These are phyloP conservation scores for Populus hybrid DNA, from an alignment of 441 rosid species.

Conservation along the genomic window DNA sequence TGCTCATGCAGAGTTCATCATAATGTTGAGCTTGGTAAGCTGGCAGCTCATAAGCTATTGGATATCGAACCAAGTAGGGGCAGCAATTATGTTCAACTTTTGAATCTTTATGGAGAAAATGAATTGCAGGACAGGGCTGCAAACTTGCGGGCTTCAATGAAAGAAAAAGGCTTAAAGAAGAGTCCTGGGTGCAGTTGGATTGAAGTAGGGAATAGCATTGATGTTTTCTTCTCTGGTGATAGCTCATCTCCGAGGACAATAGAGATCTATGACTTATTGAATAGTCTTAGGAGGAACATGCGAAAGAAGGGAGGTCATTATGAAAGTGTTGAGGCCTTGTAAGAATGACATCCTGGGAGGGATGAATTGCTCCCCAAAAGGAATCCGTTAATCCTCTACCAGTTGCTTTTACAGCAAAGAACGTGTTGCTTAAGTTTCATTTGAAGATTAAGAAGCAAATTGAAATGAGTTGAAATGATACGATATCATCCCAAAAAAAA, in stretches of 20 bases:
- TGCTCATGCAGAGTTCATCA: conserved; percentile 56
- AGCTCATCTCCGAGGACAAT: conserved; percentile 37
- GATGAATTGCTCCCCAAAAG: too few relatives aligned
- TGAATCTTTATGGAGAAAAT: conserved; percentile 67
- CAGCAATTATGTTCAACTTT: conserved; percentile 56
- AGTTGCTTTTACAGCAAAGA: too few relatives aligned
- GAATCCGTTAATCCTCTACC: too few relatives aligned
- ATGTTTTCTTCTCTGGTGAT: conserved; percentile 61
- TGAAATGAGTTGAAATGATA: too few relatives aligned
- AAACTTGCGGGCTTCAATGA: conserved; percentile 50
- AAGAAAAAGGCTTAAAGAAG: conserved; percentile 63
- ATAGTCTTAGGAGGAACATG: conserved; percentile 40
- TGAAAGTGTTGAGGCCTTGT: conserved; percentile 7
- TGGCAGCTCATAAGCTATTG: conserved; percentile 54
- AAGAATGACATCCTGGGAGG: too few relatives aligned
- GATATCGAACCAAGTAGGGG: conserved; percentile 52
- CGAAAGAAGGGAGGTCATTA: conserved; percentile 18
- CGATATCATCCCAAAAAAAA: too few relatives aligned
- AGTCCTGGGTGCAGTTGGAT: conserved; percentile 83
- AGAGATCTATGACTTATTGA: conserved; percentile 43
- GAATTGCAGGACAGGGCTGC: conserved; percentile 57
- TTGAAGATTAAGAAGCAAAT: too few relatives aligned
- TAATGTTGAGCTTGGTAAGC: conserved; percentile 56
- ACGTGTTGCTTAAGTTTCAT: too few relatives aligned
- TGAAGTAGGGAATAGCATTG: conserved; percentile 40